phyloP scores from a whole-genome alignment of 2,329 filamentous ascomycete species.

The Cytospora paraplurivora region DNA sequence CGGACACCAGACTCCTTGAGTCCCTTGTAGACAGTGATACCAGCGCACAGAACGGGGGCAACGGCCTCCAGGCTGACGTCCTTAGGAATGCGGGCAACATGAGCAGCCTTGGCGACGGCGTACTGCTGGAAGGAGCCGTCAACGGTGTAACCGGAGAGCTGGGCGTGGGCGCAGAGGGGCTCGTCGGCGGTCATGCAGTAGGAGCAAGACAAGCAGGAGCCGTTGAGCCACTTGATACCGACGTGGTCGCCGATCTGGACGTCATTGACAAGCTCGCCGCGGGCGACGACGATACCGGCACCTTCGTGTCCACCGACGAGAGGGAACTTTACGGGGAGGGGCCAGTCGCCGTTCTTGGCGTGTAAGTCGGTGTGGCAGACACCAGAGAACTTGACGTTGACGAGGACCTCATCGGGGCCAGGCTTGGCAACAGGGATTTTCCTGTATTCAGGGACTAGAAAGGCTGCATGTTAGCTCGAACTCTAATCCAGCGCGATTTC shows the following conservation, averaged over 20 bases:
- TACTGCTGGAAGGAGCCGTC: constrained; percentile 76
- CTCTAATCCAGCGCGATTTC: neutral
- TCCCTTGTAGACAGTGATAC: constrained; percentile 77
- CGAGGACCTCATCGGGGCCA: constrained; percentile 84
- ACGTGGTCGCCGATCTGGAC: constrained; percentile 65
- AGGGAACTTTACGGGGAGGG: constrained; percentile 76
- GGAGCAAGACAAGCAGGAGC: constrained; percentile 66
- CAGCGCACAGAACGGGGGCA: constrained; percentile 71
- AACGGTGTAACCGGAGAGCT: constrained; percentile 71
- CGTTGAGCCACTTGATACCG: constrained; percentile 74
- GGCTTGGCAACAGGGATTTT: constrained; percentile 80
- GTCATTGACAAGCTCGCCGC: constrained; percentile 67
- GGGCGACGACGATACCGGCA: constrained; percentile 83
- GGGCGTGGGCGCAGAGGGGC: constrained; percentile 64
- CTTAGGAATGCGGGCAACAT: constrained; percentile 68
- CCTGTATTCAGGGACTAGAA: constrained; percentile 67
- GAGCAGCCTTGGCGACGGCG: constrained; percentile 68
- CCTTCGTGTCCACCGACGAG: constrained; percentile 82
- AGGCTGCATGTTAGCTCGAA: constrained; percentile 8
- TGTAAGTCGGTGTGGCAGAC: constrained; percentile 74
- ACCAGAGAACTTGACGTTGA: constrained; percentile 86
- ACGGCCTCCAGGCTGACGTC: constrained; percentile 63
- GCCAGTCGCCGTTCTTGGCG: constrained; percentile 88
- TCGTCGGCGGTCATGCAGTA: constrained; percentile 70
- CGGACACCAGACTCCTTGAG: constrained; percentile 68